Base-by-base conservation (phyloP, 768 basidiomycete species). In the Xerocomellus dryophilus region DNA sequence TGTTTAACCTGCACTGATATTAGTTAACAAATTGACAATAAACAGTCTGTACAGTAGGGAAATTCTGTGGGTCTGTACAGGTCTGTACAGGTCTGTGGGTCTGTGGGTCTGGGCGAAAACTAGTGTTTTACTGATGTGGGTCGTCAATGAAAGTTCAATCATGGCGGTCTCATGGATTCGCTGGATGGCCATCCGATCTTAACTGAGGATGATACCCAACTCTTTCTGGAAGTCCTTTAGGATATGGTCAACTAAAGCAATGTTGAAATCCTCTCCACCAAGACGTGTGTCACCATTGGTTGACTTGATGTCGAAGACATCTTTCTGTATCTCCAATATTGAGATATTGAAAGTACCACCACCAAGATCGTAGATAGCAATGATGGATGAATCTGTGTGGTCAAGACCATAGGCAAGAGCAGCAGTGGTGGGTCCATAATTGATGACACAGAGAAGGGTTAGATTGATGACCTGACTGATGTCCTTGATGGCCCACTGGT, bases 261-360 rank as follows among this genome's bases (percentile, higher is more conserved):
- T 86, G 67, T 98, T 97, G 68, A 98, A 98, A 73, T 98, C 97
- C 75, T 99, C 97, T 69, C 86, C 86, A 61, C 93, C 97, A 53
- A 99, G 84, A 70, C 98, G 97, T 17, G 97, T 98, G 73, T 99
- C 95, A 70, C 97, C 96, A 68, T 98, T 98, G 51, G 97, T 99
- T 1, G 97, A 98, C 79, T 98, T 99, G 70, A 99, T 96, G 73
- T 98, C 97, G 73, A 98, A 99, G 10, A 99, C 95, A 64, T 96
- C 97, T 74, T 97, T 95, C 74, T 98, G 93, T 93, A 98, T 98
- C 76, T 98, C 95, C 51, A 99, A 80, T 62, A 99, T 95, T 27
- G 97, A 99, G 67, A 99, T 93, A 93, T 98, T 96, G 72, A 98
- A 98, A 21, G 96, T 98, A 52, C 96, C 96, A 64, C 96, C 96